Conservation (phyloP, 2,329 filamentous ascomycete genomes). For the Clonostachys rhizophaga region DNA sequence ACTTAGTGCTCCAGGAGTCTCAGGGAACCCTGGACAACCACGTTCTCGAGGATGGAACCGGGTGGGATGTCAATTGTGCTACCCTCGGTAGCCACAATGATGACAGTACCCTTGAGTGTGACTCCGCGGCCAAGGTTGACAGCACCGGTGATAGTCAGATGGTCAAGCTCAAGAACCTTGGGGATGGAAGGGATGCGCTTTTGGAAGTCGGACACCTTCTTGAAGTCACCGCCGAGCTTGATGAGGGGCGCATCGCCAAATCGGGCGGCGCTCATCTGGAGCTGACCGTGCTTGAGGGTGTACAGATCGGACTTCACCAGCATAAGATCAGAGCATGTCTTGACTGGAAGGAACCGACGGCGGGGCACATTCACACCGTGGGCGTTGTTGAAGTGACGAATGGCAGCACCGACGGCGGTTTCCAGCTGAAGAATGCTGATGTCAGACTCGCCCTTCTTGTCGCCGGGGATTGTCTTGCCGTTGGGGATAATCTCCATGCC, state of each 20-base stretch:
- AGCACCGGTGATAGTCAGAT: slow-evolving; percentile 94
- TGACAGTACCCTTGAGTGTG: slow-evolving; percentile 95
- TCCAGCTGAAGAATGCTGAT: slow-evolving; percentile 97
- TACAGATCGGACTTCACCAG: slow-evolving; percentile 99
- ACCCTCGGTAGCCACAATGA: slow-evolving; percentile 96
- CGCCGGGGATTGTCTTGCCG: slow-evolving; percentile 95
- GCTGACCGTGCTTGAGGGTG: slow-evolving; percentile 96
- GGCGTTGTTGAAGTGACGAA: slow-evolving; percentile 97
- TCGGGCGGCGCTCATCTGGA: slow-evolving; percentile 92
- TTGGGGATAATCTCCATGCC: slow-evolving; percentile 99
- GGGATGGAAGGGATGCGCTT: slow-evolving; percentile 82
- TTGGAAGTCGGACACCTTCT: slow-evolving; percentile 98
- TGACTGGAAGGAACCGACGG: slow-evolving; percentile 97
- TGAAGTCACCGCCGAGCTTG: slow-evolving; percentile 98
- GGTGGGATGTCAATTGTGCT: slow-evolving; percentile 97
- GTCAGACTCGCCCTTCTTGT: slow-evolving; percentile 99
- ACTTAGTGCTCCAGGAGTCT: slow-evolving; percentile 61
- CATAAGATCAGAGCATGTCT: slow-evolving; percentile 99
- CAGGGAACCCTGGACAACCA: slow-evolving; percentile 96
- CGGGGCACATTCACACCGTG: slow-evolving; percentile 99
- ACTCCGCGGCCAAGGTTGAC: slow-evolving; percentile 96
- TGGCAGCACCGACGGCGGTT: slow-evolving; percentile 96
- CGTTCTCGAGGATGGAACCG: slow-evolving; percentile 96
- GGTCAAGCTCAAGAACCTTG: slow-evolving; percentile 87
- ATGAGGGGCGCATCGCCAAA: slow-evolving; percentile 97